A percentile compares a stretch with the other conserved stretches of the same genome.
Evolutionary conservation across 2,329 filamentous ascomycete genomes (phyloP).

Genomic region (Apiospora rasikravindrae): DNA sequence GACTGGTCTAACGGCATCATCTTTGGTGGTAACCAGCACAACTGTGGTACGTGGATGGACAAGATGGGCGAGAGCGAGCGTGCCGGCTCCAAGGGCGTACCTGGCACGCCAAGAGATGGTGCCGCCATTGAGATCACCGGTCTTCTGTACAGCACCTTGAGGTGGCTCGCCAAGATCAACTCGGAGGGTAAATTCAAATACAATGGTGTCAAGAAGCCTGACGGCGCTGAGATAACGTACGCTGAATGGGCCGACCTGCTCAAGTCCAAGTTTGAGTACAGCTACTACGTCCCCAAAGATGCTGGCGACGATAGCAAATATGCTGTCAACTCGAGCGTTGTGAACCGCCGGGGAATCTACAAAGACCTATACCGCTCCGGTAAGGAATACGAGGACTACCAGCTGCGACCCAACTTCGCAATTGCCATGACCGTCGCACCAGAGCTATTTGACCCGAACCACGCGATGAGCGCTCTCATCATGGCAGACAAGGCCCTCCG

Average conservation of each 20-base stretch:
- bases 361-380: slow-evolving; percentile 94
- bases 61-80: slow-evolving; percentile 99
- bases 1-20: slow-evolving; percentile 92
- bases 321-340: slow-evolving; percentile 76
- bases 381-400: slow-evolving; percentile 97
- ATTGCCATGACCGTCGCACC: slow-evolving; percentile 96
- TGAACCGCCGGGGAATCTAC: slow-evolving; percentile 96
- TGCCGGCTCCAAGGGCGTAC: slow-evolving; percentile 89
- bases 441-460: slow-evolving; percentile 78
- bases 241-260: slow-evolving; percentile 80
- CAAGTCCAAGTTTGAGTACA: slow-evolving; percentile 86
- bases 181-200: slow-evolving; percentile 74
- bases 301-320: slow-evolving; percentile 74
- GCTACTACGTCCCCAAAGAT: slow-evolving; percentile 82
- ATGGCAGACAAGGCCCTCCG: slow-evolving; percentile 80
- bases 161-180: slow-evolving; percentile 76
- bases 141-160: slow-evolving; percentile 85
- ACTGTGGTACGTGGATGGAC: slow-evolving; percentile 99
- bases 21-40: slow-evolving; percentile 90
- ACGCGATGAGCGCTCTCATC: slow-evolving; percentile 80
- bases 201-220: slow-evolving; percentile 70
- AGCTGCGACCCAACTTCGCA: slow-evolving; percentile 90
- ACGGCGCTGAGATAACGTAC: slow-evolving; percentile 69
- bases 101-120: slow-evolving; percentile 95
- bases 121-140: slow-evolving; percentile 95